Percentiles rank a stretch among this genome's conserved stretches.
These are phyloP conservation scores for Pholiota conissans DNA, from an alignment of 768 basidiomycete species.

Conservation along the genomic window DNA sequence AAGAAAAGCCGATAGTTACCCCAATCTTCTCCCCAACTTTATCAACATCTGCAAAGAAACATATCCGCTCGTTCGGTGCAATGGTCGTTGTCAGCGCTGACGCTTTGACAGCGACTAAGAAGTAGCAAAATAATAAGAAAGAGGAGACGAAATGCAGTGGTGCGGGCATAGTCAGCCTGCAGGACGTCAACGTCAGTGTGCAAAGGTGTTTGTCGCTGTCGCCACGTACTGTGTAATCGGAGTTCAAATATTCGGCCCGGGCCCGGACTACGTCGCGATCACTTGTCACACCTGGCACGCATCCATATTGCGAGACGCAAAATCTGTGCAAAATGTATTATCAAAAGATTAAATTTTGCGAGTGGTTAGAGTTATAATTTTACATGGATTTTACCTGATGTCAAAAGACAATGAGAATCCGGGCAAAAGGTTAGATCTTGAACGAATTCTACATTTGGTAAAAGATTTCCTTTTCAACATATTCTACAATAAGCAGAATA, in stretches of 20 bases:
- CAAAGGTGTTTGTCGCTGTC: slow-evolving; percentile 3
- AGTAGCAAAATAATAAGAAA: slow-evolving; percentile 36
- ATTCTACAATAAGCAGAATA: no score
- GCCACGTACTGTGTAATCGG: slow-evolving; percentile 24
- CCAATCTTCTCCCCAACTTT: slow-evolving; percentile 92
- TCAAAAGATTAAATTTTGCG: no score
- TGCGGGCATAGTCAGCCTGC: slow-evolving; percentile 24
- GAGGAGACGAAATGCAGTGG: slow-evolving; percentile 28
- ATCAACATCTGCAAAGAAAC: slow-evolving; percentile 97
- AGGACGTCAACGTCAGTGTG: slow-evolving; percentile 16
- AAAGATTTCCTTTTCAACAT: no score
- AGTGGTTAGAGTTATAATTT: no score
- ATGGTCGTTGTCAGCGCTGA: slow-evolving; percentile 82
- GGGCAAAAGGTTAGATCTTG: no score
- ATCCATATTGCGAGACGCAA: no score
- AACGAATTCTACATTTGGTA: no score
- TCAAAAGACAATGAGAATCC: no score
- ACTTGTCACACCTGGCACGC: no score
- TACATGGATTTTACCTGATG: no score
- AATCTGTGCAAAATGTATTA: no score
- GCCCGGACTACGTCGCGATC: neutral
- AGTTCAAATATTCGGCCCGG: slow-evolving; percentile 7
- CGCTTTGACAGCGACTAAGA: slow-evolving; percentile 37
- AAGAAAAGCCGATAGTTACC: slow-evolving; percentile 42
- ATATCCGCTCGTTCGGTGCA: slow-evolving; percentile 76